Evolutionary conservation across 495 filamentous ascomycete genomes (phyloP).

Genomic region (Aspergillus ellipticus): DNA sequence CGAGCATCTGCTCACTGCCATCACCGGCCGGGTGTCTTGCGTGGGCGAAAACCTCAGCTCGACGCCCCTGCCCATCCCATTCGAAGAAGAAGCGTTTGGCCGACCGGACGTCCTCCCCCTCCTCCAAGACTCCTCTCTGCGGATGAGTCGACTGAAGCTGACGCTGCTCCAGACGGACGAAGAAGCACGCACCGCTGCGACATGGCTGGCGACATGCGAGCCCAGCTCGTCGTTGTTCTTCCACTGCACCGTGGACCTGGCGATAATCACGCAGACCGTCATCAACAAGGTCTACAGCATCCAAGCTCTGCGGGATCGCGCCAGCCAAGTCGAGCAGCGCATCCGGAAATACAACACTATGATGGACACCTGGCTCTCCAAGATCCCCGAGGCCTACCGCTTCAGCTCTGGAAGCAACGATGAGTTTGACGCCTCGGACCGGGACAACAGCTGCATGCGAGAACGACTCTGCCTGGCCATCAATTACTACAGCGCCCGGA

Average conservation of each 20-base stretch:
- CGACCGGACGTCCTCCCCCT: slow-evolving; percentile 18
- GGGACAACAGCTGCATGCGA: slow-evolving; percentile 6
- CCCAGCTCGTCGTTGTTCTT: slow-evolving; percentile 46
- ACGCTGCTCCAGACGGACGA: slow-evolving; percentile 28
- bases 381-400: slow-evolving; percentile 43
- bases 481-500: slow-evolving; percentile 52
- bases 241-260: slow-evolving; percentile 40
- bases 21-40: slow-evolving; percentile 59
- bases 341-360: slow-evolving; percentile 42
- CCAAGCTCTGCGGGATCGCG: slow-evolving; percentile 42
- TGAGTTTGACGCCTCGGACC: neutral
- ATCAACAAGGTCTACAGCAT: slow-evolving; percentile 56
- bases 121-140: slow-evolving; percentile 19
- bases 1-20: slow-evolving; percentile 54
- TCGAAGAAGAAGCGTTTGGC: slow-evolving; percentile 47
- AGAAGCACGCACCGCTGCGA: slow-evolving; percentile 10
- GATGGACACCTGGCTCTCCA: slow-evolving; percentile 50
- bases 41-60: slow-evolving; percentile 52
- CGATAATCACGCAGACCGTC: slow-evolving; percentile 48
- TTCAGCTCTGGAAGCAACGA: slow-evolving; percentile 31
- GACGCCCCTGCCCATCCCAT: slow-evolving; percentile 49
- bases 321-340: slow-evolving; percentile 48
- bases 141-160: slow-evolving; percentile 25
- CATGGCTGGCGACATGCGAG: slow-evolving; percentile 24
- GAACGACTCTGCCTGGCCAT: slow-evolving; percentile 46